Evolutionary conservation across 352 stramenopile genomes (phyloP), one percentile per base, ranked within the genome.

Genomic region (Globisporangium ultimum): DNA sequence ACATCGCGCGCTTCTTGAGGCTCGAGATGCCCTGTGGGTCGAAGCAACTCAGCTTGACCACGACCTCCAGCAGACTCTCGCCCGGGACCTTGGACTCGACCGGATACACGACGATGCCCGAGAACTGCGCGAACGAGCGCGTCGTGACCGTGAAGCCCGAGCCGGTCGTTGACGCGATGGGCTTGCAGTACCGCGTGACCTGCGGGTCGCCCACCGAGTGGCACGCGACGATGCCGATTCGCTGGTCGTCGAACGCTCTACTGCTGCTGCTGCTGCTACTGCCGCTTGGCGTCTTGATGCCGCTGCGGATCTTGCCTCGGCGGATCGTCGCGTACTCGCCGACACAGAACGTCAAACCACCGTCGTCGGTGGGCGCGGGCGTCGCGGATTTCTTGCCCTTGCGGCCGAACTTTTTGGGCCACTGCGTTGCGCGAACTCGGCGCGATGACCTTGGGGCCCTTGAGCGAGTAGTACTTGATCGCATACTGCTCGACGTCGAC

Each of bases 121-220:
- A 89, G 57, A 79, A 87, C 66, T 89, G 80, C 48, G 79, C 50
- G 12, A 88, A 58, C 28, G 80, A 78, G 45, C 80, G 63, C 10
- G 67, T 62, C 1, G 66, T 75, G 48, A 82, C 51, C 0, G 66
- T 59, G 53, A 78, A 80, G 14, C 64, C 64, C 22, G 63, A 45
- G 18, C 55, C 36, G 24, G 57, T 24, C 53, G 28, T 70, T 38
- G 51, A 56, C 41, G 80, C 68, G 21, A 89, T 78, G 7, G 80
- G 78, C 48, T 81, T 79, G 55, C 80, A 89, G 40, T 80, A 81
- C 18, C 77, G 63, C 28, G 77, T 77, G 20, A 89, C 67, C 0
- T 78, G 69, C 2, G 77, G 76, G 61, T 89, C 80, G 43, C 84
- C 77, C 20, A 89, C 65, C n/a, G 80, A 89, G 52, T 89, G 78